Conservation (phyloP, 495 filamentous ascomycete genomes). For the Hypoxylon subgilvum region DNA sequence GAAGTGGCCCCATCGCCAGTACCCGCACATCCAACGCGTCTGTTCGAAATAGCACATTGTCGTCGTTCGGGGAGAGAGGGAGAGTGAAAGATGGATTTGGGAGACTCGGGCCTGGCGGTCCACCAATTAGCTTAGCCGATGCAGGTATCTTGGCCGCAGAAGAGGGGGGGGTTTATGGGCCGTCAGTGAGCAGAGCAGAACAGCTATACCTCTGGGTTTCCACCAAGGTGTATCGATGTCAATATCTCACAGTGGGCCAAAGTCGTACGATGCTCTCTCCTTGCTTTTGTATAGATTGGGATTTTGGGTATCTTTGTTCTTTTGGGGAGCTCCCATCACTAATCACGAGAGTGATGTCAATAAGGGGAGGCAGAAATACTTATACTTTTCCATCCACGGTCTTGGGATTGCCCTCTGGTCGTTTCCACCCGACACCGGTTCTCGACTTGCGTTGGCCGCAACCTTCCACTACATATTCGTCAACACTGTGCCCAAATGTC, state of each 20-base stretch:
- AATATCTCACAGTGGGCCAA: slow-evolving; percentile 13
- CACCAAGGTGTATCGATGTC: slow-evolving; percentile 16
- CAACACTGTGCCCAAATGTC: slow-evolving; percentile 36
- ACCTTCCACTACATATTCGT: slow-evolving; percentile 41
- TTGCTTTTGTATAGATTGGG: slow-evolving; percentile 8
- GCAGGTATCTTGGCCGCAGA: slow-evolving; percentile 12
- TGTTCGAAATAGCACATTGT: slow-evolving; percentile 72
- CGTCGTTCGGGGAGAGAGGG: slow-evolving; percentile 6
- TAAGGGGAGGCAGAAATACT: slow-evolving; percentile 26
- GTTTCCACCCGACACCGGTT: slow-evolving; percentile 24
- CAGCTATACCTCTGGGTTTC: slow-evolving; percentile 23
- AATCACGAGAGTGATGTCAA: slow-evolving; percentile 26
- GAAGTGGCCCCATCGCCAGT: slow-evolving; percentile 97
- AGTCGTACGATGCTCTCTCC: neutral
- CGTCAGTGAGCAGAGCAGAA: too few species aligned
- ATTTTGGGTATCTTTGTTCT: slow-evolving; percentile 19
- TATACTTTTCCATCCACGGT: slow-evolving; percentile 37
- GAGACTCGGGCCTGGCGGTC: slow-evolving; percentile 6
- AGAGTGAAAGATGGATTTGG: slow-evolving; percentile 11
- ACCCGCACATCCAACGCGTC: slow-evolving; percentile 72
- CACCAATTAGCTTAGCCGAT: slow-evolving; percentile 30
- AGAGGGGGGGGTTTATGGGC: slow-evolving; percentile 8
- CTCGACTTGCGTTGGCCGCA: slow-evolving; percentile 36
- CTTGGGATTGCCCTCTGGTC: slow-evolving; percentile 8
- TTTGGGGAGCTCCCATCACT: slow-evolving; percentile 25